These are phyloP conservation scores for Camelina sativa DNA, from an alignment of 345 rosid genomes.

Conservation along the genomic window DNA sequence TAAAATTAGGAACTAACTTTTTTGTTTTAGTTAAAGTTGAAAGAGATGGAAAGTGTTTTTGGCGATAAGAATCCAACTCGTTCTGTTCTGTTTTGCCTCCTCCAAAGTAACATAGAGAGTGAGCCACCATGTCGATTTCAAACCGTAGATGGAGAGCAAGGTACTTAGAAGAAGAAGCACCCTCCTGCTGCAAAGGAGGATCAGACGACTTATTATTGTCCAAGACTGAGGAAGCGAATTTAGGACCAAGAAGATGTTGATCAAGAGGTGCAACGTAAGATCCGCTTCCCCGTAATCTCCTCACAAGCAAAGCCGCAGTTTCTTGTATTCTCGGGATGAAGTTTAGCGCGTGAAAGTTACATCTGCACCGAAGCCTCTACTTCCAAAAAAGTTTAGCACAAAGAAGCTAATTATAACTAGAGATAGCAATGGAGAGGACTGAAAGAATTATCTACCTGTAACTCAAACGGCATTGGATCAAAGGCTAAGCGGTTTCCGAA, in stretches of 20 bases:
- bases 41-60: slow-evolving; percentile 88
- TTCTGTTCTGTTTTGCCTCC: slow-evolving; percentile 81
- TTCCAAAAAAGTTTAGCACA: slow-evolving; percentile 26
- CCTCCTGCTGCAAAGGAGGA: slow-evolving; percentile 21
- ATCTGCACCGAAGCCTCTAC: slow-evolving; percentile 99
- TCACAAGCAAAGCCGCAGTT: slow-evolving; percentile 75
- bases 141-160: slow-evolving; percentile 89
- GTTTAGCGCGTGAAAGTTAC: slow-evolving; percentile 83
- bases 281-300: slow-evolving; percentile 57
- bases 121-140: slow-evolving; percentile 99
- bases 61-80: slow-evolving; percentile 77
- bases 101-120: slow-evolving; percentile 90
- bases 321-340: slow-evolving; percentile 84
- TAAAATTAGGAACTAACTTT: slow-evolving; percentile 50
- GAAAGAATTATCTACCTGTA: slow-evolving; percentile 62
- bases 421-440: neutral
- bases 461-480: slow-evolving; percentile 79
- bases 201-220: slow-evolving; percentile 32
- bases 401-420: neutral
- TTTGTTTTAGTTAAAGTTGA: slow-evolving; percentile 57
- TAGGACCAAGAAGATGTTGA: slow-evolving; percentile 68
- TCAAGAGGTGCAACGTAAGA: slow-evolving; percentile 64
- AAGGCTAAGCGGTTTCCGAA: slow-evolving; percentile 95
- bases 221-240: slow-evolving; percentile 48
- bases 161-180: slow-evolving; percentile 50